Percentiles rank a stretch among this genome's conserved stretches.
phyloP scores from a whole-genome alignment of 331 rosid genomes.

The Quercus tomentella region DNA sequence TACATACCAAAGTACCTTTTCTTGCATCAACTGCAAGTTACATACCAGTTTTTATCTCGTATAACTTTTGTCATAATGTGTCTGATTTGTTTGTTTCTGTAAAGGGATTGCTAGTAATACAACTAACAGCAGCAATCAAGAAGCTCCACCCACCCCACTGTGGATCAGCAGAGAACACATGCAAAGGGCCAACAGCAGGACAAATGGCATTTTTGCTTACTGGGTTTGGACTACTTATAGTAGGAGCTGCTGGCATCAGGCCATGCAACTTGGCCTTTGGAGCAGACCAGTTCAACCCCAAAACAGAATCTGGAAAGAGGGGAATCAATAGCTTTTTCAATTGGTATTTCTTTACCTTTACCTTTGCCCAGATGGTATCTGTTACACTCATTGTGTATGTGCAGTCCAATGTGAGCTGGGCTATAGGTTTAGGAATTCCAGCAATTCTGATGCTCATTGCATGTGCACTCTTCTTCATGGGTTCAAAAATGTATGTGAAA shows the following conservation, averaged over 20 bases:
- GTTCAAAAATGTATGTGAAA: conserved; percentile 60
- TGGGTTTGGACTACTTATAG: conserved; percentile 57
- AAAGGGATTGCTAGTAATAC: conserved; percentile 59
- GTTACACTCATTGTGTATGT: conserved; percentile 65
- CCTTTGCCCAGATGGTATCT: conserved; percentile 68
- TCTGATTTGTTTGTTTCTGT: neutral
- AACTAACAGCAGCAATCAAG: conserved; percentile 72
- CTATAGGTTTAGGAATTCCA: conserved; percentile 74
- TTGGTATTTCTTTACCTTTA: conserved; percentile 81
- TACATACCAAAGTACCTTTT: neutral
- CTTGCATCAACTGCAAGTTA: neutral
- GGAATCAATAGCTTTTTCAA: conserved; percentile 90
- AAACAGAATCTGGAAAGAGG: conserved; percentile 69
- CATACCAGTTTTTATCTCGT: neutral
- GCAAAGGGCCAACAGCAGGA: conserved; percentile 54
- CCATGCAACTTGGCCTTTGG: conserved; percentile 95
- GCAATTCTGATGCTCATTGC: conserved; percentile 76
- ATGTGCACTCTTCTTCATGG: conserved; percentile 48
- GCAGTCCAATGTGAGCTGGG: conserved; percentile 81
- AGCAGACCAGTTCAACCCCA: conserved; percentile 90
- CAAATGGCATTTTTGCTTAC: conserved; percentile 53
- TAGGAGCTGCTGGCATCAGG: conserved; percentile 87
- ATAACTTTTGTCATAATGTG: neutral
- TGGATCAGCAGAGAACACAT: conserved; percentile 26
- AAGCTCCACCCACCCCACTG: conserved; percentile 74